Conservation (phyloP, 2,329 filamentous ascomycete genomes). For the Xylaria sp. region DNA sequence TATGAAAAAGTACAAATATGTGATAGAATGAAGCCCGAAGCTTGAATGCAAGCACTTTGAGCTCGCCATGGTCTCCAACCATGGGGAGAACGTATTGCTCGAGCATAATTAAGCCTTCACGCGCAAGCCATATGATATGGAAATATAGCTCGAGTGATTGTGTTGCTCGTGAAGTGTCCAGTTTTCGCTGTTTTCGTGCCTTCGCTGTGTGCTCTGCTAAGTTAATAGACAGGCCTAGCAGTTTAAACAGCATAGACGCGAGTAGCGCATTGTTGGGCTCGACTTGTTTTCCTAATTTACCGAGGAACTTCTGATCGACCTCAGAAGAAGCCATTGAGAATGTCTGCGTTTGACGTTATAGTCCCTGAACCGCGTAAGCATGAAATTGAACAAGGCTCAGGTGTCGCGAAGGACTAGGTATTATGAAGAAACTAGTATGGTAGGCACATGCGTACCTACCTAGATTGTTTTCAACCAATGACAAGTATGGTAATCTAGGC, state of each 20-base stretch:
- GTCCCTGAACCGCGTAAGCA: background rate
- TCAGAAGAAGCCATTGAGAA: constrained; percentile 88
- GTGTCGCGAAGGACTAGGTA: background rate
- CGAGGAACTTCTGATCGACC: constrained; percentile 97
- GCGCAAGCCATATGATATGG: constrained; percentile 94
- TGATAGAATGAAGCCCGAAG: constrained; percentile 94
- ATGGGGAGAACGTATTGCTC: constrained; percentile 89
- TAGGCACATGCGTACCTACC: background rate
- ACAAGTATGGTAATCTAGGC: background rate
- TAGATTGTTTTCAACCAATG: background rate
- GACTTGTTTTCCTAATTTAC: constrained; percentile 84
- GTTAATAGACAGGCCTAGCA: constrained; percentile 89
- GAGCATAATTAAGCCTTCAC: constrained; percentile 88
- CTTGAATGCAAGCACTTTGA: constrained; percentile 91
- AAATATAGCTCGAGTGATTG: constrained; percentile 83
- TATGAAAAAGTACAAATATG: constrained; percentile 96
- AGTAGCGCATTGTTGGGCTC: constrained; percentile 81
- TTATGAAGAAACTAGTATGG: background rate
- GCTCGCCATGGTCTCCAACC: constrained; percentile 79
- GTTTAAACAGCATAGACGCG: constrained; percentile 85
- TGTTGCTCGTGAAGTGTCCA: constrained; percentile 82
- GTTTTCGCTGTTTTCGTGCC: constrained; percentile 82
- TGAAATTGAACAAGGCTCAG: background rate
- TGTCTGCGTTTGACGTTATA: constrained; percentile 2
- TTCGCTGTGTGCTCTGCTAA: constrained; percentile 84